Evolutionary conservation across 345 rosid species (phyloP), one percentile per base, ranked within the genome.

Genomic region (Pugionium dolabratum): DNA sequence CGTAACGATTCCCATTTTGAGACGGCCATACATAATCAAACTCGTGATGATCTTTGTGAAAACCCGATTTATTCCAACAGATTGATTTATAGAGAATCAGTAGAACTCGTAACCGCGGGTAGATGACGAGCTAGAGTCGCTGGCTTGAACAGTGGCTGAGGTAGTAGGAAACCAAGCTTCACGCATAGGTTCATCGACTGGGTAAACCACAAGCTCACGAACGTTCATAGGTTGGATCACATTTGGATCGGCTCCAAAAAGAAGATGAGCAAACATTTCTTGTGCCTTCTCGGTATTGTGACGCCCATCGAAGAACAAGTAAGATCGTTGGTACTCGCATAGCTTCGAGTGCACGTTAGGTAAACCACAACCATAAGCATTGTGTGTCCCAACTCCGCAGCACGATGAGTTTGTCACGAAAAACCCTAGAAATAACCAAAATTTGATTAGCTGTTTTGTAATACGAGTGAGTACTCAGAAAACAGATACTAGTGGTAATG

Each of bases 231-330:
- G 78, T 9, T 56, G 43, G 6, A 75, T 51, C 9, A 75, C 66
- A 41, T 26, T 53, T 28, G 70, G 52, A 46, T 70, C 75, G 25
- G 75, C 71, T 41, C 75, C 74, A 33, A 64, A 69, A 2, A 75
- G 63, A 37, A 75, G 61, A 48, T 75, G 79, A 47, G 34, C 67
- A 9, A 75, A 41, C 9, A 34, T 52, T 32, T 75, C 75, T 59
- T 75, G 74, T 0, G 71, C 55, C 49, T 72, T 72, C 49, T 72
- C 71, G 5, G 76, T 51, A 41, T 71, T 71, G 75, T 71, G 75
- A 44, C 64, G 62, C 6, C 75, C 75, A 25, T 71, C 75, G 5
- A 46, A 72, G 33, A 65, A 72, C 8, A 72, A 18, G 55, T 72
- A 64, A 39, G 72, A 67, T 2, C 77, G 8, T 55, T 73, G 77